phyloP scores from a whole-genome alignment of 257 asterid species.

The Fraxinus anomala region DNA sequence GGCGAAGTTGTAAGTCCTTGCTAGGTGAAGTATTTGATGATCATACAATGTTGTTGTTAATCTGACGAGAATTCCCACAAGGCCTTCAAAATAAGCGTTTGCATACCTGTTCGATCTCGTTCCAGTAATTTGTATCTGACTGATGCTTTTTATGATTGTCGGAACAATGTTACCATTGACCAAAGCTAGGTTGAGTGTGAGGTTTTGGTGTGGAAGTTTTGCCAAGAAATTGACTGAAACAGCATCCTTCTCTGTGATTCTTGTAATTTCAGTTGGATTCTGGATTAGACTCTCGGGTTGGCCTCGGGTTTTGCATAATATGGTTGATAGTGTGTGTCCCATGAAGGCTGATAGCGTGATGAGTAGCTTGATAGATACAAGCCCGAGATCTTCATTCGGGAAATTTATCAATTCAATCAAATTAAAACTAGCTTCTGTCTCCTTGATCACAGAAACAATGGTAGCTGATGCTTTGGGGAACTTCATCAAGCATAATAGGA shows the following conservation, averaged over 20 bases:
- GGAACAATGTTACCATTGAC: conserved; percentile 46
- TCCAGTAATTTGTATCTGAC: conserved; percentile 55
- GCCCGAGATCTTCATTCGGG: conserved; percentile 59
- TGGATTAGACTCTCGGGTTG: conserved; percentile 63
- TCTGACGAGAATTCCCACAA: conserved; percentile 73
- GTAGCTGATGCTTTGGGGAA: conserved; percentile 48
- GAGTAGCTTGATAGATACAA: conserved; percentile 59
- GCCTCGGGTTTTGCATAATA: conserved; percentile 68
- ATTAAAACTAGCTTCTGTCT: conserved; percentile 65
- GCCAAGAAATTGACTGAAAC: conserved; percentile 69
- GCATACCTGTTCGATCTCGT: conserved; percentile 63
- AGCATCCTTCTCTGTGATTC: conserved; percentile 64
- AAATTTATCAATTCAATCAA: conserved; percentile 67
- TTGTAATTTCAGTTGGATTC: conserved; percentile 40
- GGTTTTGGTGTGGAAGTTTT: conserved; percentile 78
- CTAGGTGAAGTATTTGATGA: conserved; percentile 52
- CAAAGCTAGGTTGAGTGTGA: conserved; percentile 68
- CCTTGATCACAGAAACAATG: conserved; percentile 70
- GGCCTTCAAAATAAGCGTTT: conserved; percentile 70
- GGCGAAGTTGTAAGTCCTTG: conserved; percentile 51
- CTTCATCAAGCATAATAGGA: conserved; percentile 60
- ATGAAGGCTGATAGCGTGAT: conserved; percentile 54
- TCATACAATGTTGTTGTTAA: conserved; percentile 73
- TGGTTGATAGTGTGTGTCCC: conserved; percentile 76
- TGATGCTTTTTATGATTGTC: conserved; percentile 45